Base-by-base conservation (phyloP, 2,329 filamentous ascomycete species). In the Graphilbum sp. region DNA sequence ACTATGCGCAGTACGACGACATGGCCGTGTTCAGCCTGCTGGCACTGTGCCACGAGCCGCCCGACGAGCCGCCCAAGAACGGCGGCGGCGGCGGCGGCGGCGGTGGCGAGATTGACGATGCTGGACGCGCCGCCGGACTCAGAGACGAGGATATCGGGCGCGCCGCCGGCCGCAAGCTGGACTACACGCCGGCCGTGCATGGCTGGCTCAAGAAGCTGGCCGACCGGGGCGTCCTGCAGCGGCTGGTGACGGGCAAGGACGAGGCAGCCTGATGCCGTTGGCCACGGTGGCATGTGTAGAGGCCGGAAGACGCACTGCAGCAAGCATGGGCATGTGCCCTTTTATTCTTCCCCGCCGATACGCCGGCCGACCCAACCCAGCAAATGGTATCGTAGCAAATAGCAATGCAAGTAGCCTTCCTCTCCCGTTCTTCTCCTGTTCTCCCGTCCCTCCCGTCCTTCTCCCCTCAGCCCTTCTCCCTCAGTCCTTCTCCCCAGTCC, bases 171-270 rank as follows among this genome's bases (percentile, higher is more conserved):
- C 61, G 75, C 3, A 67, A 69, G 48, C 67, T 73, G 49, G 81
- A 92, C 50, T 82, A 81, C 50, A 75, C 72, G 1, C 72, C 74
- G 1, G 71, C 75, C 1, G 64, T 88, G 18, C 73, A 81, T 47
- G 62, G 57, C 29, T 88, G 82, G 75, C 56, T 87, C 33, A 67
- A 68, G 45, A 71, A 69, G 43, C 63, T 92, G 41, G 79, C 79
- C 1, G 72, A 75, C 42, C 76, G 78, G 48, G 74, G 72, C 1
- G 57, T 72, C 2, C 54, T 90, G 40, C 58, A 63, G 46, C 56
- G 63, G n/a, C 38, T 48, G 32, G 42, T 38, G 9, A 43, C 27
- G 5, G 27, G 27, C 27, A 12, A 12, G 11, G 27, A 29, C 27
- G 27, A 25, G 23, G 7, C 7, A 12, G 23, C 7, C 7, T 25